Percentiles rank a stretch among this genome's conserved stretches.
These are phyloP conservation scores for Tilletiaria anomala DNA, from an alignment of 1,284 basidiomycete genomes.

Conservation along the genomic window DNA sequence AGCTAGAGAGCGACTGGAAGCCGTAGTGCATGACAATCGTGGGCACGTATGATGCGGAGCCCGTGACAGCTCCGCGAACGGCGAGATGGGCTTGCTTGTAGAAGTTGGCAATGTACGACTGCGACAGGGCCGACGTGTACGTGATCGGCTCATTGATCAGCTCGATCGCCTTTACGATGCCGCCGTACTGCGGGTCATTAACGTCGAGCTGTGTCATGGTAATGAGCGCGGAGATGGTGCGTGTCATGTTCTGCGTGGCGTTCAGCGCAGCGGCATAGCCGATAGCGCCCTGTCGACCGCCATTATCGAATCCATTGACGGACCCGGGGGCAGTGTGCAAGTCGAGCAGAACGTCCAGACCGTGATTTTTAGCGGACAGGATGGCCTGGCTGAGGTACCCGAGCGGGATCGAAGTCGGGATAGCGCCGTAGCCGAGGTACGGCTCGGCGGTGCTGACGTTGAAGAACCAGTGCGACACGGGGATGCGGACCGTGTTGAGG, in stretches of 20 bases:
- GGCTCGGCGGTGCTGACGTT: slow-evolving; percentile 63
- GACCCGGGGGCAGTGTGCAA: slow-evolving; percentile 59
- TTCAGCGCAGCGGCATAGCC: too few species aligned
- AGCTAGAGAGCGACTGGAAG: slow-evolving; percentile 19
- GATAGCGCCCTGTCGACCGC: too few species aligned
- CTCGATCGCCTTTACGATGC: slow-evolving; percentile 11
- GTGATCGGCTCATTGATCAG: slow-evolving; percentile 1
- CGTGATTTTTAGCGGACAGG: slow-evolving; percentile 52
- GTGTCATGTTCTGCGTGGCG: too few species aligned
- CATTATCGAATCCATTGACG: too few species aligned
- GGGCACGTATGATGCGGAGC: slow-evolving; percentile 15
- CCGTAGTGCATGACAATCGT: slow-evolving; percentile 39
- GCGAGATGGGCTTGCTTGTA: slow-evolving; percentile 30
- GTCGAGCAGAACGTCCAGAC: slow-evolving; percentile 61
- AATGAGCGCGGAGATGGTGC: slow-evolving; percentile 2
- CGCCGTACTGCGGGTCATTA: slow-evolving; percentile 5
- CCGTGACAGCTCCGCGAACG: slow-evolving; percentile 11
- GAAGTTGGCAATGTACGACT: slow-evolving; percentile 21
- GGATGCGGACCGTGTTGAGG: slow-evolving; percentile 41
- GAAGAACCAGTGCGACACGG: slow-evolving; percentile 44
- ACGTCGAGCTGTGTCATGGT: slow-evolving; percentile 4
- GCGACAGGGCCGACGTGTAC: slow-evolving; percentile 12
- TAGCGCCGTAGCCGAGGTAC: slow-evolving; percentile 44
- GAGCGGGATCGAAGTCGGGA: slow-evolving; percentile 35
- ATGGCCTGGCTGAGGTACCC: slow-evolving; percentile 50